A percentile compares a stretch with the other conserved stretches of the same genome.
These are phyloP conservation scores for Gastrolobium villosum DNA, from an alignment of 306 rosid genomes.

Conservation along the genomic window DNA sequence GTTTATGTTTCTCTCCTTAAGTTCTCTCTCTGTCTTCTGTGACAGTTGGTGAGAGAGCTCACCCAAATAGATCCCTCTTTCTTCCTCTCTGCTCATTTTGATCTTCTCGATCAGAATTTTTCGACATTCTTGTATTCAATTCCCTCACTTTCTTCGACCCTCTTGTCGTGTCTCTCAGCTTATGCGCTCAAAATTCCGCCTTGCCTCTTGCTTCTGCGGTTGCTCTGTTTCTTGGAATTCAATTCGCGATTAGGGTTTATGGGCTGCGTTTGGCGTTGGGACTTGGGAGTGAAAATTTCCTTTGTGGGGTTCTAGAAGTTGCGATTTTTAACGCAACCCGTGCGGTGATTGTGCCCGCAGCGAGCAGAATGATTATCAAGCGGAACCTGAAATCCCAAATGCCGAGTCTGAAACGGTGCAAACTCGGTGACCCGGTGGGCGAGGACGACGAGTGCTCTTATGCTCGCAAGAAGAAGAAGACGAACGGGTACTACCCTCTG, in stretches of 20 bases:
- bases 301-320: conserved; percentile 37
- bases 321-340: conserved; percentile 43
- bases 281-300: conserved; percentile 30
- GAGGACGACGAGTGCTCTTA: conserved; percentile 75
- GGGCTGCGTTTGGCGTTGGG: conserved; percentile 32
- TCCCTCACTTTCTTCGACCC: conserved; percentile 44
- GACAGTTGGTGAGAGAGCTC: conserved; percentile 55
- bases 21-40: conserved; percentile 49
- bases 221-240: conserved; percentile 75
- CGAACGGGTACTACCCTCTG: conserved; percentile 78
- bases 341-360: conserved; percentile 42
- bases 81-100: conserved; percentile 55
- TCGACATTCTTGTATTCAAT: conserved; percentile 50
- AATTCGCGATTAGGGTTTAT: conserved; percentile 77
- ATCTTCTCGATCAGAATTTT: conserved; percentile 51
- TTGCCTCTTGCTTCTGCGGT: conserved; percentile 41
- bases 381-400: conserved; percentile 93
- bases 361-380: conserved; percentile 83
- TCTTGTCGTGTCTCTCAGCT: not conserved
- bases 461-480: conserved; percentile 82
- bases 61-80: conserved; percentile 79
- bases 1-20: conserved; percentile 40
- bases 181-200: conserved; percentile 1
- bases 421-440: conserved; percentile 69
- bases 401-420: conserved; percentile 96